Conservation (phyloP, 441 rosid genomes). For the Gossypium davidsonii region DNA sequence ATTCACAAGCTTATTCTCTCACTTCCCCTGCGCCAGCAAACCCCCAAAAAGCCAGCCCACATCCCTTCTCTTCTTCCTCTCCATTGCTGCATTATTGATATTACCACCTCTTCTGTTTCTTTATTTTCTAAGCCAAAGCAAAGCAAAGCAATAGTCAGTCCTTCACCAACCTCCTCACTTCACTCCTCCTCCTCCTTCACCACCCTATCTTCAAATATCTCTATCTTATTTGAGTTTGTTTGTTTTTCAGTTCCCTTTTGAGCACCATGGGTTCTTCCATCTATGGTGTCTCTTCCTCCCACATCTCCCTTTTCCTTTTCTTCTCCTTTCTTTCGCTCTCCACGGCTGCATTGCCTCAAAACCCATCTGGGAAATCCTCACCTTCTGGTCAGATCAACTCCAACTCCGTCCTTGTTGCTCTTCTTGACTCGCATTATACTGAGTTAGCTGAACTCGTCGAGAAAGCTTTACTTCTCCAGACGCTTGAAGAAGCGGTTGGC, state of each 20-base stretch:
- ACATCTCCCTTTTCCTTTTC: slow-evolving; percentile 9
- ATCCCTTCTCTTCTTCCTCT: not conserved
- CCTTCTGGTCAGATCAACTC: slow-evolving; percentile 49
- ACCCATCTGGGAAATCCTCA: slow-evolving; percentile 24
- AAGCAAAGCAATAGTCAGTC: too few species aligned
- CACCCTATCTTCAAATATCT: not conserved
- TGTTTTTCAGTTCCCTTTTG: not conserved
- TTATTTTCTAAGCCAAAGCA: too few species aligned
- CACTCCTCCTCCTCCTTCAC: not conserved
- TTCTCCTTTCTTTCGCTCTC: slow-evolving; percentile 12
- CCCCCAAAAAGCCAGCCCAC: not conserved
- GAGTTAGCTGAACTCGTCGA: slow-evolving; percentile 83
- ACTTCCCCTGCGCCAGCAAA: not conserved
- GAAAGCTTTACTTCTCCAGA: slow-evolving; percentile 77
- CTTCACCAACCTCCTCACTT: not conserved
- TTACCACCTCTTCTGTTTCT: too few species aligned
- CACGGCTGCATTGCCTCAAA: slow-evolving; percentile 41
- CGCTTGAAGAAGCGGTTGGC: slow-evolving; percentile 76
- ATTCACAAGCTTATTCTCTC: not conserved
- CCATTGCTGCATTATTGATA: not conserved
- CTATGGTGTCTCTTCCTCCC: slow-evolving; percentile 35
- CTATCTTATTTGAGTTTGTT: not conserved
- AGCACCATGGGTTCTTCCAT: slow-evolving; percentile 51
- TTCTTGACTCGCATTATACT: slow-evolving; percentile 87
- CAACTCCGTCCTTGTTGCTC: slow-evolving; percentile 80